phyloP scores from a whole-genome alignment of 2,329 filamentous ascomycete genomes.

The Ophiostoma triangulosporum region DNA sequence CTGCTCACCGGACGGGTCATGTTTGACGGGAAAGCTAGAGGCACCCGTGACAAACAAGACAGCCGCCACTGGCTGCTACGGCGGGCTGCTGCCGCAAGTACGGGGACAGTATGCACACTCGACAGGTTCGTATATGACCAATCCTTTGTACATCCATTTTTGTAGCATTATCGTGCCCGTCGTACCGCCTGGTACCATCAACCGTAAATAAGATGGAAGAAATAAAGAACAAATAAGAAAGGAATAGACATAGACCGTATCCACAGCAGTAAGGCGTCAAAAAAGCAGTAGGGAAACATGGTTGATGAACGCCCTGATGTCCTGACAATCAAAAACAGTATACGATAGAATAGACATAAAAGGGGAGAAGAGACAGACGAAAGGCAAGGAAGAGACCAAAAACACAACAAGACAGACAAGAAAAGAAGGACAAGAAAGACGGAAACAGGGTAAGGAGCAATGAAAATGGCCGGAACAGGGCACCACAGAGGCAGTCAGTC shows the following conservation, averaged over 20 bases:
- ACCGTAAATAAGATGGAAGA: too few species aligned
- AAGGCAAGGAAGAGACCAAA: neutral
- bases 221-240: neutral
- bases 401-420: neutral
- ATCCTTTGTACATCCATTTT: too few species aligned
- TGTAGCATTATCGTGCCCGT: too few species aligned
- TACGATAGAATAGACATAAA: neutral
- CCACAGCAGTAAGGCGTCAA: neutral
- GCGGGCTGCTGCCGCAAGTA: too few species aligned
- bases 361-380: too few species aligned
- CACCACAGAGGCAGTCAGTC: neutral
- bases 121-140: too few species aligned
- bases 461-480: neutral
- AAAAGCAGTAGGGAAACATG: neutral
- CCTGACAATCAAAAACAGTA: conserved; percentile 1
- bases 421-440: conserved; percentile 1
- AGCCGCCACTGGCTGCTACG: neutral
- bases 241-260: neutral
- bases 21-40: neutral
- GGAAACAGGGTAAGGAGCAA: neutral
- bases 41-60: neutral
- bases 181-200: too few species aligned
- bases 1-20: neutral
- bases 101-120: too few species aligned
- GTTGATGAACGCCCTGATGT: neutral